phyloP scores from a whole-genome alignment of 2,329 filamentous ascomycete genomes.

The Apiospora kogelbergensis region DNA sequence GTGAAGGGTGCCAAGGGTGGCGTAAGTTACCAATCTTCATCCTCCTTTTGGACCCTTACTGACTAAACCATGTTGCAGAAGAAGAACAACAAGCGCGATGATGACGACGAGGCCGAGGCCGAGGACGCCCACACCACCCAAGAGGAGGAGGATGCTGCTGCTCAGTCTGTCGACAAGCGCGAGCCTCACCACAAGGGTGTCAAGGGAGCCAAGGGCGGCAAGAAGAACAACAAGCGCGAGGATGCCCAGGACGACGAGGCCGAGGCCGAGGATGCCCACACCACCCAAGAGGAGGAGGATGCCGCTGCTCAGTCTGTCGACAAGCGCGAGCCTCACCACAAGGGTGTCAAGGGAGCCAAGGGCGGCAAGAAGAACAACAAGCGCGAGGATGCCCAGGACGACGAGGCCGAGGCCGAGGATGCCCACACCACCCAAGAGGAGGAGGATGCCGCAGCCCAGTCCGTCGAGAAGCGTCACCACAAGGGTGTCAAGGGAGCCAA shows the following conservation, averaged over 20 bases:
- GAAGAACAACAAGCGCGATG: conserved; percentile 14
- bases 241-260: not conserved
- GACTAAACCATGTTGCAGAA: not conserved
- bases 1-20: not conserved
- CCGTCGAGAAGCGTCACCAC: conserved; percentile 4
- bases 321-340: conserved; percentile 8
- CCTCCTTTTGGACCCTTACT: too few species aligned
- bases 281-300: not conserved
- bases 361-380: not conserved
- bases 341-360: not conserved
- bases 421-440: not conserved
- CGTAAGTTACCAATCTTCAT: too few species aligned
- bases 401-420: not conserved
- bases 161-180: not conserved
- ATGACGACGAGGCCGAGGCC: conserved; percentile 9
- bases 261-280: not conserved
- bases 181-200: conserved; percentile 7
- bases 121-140: too few species aligned
- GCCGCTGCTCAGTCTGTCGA: conserved; percentile 8
- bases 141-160: not conserved
- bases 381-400: not conserved
- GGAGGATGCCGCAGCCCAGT: conserved; percentile 10
- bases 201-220: conserved; percentile 2
- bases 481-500: conserved; percentile 7
- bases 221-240: conserved; percentile 14